Evolutionary conservation across 805 yeast species (phyloP), one percentile per base, ranked within the genome.

Genomic region (Ogataea zsoltii): DNA sequence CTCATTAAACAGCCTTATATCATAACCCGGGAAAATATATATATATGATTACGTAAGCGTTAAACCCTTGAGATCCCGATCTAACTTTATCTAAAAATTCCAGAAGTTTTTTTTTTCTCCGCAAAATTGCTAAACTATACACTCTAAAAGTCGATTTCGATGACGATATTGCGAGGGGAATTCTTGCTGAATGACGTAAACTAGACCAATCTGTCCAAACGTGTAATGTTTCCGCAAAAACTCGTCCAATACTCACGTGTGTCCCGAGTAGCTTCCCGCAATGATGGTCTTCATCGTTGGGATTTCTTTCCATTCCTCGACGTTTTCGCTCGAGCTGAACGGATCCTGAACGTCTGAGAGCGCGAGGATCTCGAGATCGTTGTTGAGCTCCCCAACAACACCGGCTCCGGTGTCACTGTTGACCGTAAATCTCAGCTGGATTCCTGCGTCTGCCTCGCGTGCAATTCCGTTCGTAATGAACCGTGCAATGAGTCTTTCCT

Each of bases 401-500:
- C 65, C 61, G 26, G 76, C 75, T 30, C 82, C 75, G 26, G 68
- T 66, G 49, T 63, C 68, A 44, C 67, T 66, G 40, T 63, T 62
- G 25, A 79, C 64, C n/a, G 73, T 67, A 60, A 85, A 87, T 62
- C 83, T 80, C 35, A 85, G 68, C 57, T 82, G 85, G 41, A 88
- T 80, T 33, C 96, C 96, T 25, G 81, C 72, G 13, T 80, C 81
- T 17, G 84, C 75, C 65, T 89, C 97, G n/a, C 67, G 66, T 7
- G 86, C 96, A 33, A 66, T 62, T 4, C 85, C 85, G 33, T 78
- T 79, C 3, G 97, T 92, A 62, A 83, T 70, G 60, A 92, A 89
- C 67, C 97, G 82, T 14, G 96, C 96, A 59, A 92, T 82, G 35
- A 91, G 73, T 57, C 85, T 80, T 56, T 84, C 83, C 53, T 85